Percentiles rank a stretch among this genome's conserved stretches.
Conservation (phyloP, 768 basidiomycete species). For the Tricholoma hemisulphureum region DNA sequence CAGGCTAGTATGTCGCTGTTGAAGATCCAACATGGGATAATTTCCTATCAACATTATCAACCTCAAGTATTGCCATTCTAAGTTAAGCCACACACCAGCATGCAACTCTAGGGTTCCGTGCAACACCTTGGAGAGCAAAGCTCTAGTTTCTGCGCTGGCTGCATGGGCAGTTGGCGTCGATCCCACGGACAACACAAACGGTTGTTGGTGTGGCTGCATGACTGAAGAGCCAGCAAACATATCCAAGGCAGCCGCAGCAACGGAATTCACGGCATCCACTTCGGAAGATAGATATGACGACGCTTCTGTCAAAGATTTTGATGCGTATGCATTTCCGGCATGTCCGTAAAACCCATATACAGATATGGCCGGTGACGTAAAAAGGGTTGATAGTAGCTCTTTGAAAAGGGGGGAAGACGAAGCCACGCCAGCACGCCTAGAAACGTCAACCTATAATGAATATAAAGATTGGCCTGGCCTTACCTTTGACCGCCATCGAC, state of each 20-base stretch:
- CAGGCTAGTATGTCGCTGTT: slow-evolving; percentile 75
- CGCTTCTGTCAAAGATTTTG: slow-evolving; percentile 65
- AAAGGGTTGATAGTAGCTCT: slow-evolving; percentile 49
- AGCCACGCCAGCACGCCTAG: slow-evolving; percentile 71
- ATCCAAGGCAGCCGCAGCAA: slow-evolving; percentile 55
- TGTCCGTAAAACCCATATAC: slow-evolving; percentile 87
- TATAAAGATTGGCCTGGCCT: slow-evolving; percentile 22
- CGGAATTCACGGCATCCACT: slow-evolving; percentile 65
- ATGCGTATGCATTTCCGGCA: slow-evolving; percentile 74
- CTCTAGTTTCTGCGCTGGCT: slow-evolving; percentile 52
- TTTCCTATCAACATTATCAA: slow-evolving; percentile 47
- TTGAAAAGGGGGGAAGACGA: slow-evolving; percentile 54
- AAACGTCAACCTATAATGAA: slow-evolving; percentile 1
- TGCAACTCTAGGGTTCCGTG: slow-evolving; percentile 72
- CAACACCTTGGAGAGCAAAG: slow-evolving; percentile 44
- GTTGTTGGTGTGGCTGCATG: slow-evolving; percentile 33
- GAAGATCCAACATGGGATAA: slow-evolving; percentile 81
- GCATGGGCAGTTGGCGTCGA: slow-evolving; percentile 89
- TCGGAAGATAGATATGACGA: slow-evolving; percentile 66
- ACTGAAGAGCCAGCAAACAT: slow-evolving; percentile 39
- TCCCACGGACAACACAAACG: slow-evolving; percentile 76
- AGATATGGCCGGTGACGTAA: slow-evolving; percentile 53
- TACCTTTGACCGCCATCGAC: slow-evolving; percentile 77
- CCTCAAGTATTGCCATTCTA: neutral
- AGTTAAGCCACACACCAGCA: slow-evolving; percentile 47